Base-by-base conservation (phyloP, 768 basidiomycete genomes). In the Boletus subcaerulescens region DNA sequence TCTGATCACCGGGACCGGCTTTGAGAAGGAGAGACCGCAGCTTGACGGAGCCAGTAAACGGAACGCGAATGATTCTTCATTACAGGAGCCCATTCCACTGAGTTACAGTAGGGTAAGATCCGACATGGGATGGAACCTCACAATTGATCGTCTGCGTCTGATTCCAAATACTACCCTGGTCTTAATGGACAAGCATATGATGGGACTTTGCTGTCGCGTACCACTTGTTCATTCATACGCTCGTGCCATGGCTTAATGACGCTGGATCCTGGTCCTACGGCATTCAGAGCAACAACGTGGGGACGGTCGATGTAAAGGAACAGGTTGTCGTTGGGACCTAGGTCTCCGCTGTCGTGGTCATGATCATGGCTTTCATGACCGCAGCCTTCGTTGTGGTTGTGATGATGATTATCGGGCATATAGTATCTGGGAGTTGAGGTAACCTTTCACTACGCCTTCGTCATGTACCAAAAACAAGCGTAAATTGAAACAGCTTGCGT, bases 141-240 rank as follows among this genome's bases (percentile, higher is more conserved):
- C 91, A 97, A 71, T 70, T 93, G 89, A 65, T 95, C 93, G 71
- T 96, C 94, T 33, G 89, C 88, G 59, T 97, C 94, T 17, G 91
- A 93, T 70, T 93, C 89, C 55, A 94, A 68, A 57, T 73, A 90
- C 93, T 97, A 33, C 22, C 40, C 52, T 49, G 33, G 33, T 17
- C 32, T 61, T 52, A 46, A 48, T 56, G 40, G 40, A 46, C 32
- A 29, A 29, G 35, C 13, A 42, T 20, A 53, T 45, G 32, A 53
- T 31, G 24, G 46, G 50, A 48, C 14, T 11, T 48, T 48, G 31
- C 13, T 26, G 46, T 39, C 36, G 46, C 79, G 61, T 65, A 93
- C 93, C 74, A 77, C 74, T 31, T 73, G 73, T 68, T 94, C 91
- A 55, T 88, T 84, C 51, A 81, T 68, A 35, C 91, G 82, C 56